These are phyloP conservation scores for Pachyrhizus erosus DNA, from an alignment of 306 rosid species.

Conservation along the genomic window DNA sequence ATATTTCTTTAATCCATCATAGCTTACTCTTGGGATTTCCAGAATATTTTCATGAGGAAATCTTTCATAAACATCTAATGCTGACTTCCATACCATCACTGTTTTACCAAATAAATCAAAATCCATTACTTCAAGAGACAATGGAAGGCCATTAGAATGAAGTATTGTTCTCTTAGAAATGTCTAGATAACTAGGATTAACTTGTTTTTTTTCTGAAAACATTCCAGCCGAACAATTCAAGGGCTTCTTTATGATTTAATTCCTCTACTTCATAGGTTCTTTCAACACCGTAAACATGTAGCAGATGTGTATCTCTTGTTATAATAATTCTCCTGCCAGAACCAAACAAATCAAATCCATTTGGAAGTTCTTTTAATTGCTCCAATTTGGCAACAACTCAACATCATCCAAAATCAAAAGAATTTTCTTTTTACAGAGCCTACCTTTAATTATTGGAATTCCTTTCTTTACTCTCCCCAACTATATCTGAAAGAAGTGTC, in stretches of 20 bases:
- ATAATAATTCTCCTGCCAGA: constrained; percentile 20
- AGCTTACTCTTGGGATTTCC: constrained; percentile 16
- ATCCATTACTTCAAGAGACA: background rate
- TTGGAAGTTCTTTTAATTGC: constrained; percentile 3
- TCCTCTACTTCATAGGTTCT: background rate
- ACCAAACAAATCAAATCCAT: constrained; percentile 29
- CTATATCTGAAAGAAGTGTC: no score
- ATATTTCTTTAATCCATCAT: background rate
- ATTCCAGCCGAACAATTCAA: constrained; percentile 1
- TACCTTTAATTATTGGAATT: no score
- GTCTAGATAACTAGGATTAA: background rate
- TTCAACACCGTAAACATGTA: constrained; percentile 17
- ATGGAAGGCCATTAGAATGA: background rate
- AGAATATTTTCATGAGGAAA: constrained; percentile 28
- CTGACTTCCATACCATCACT: background rate
- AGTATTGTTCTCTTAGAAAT: background rate
- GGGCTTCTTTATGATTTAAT: constrained; percentile 8
- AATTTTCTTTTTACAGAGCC: no score
- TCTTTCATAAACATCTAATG: constrained; percentile 13
- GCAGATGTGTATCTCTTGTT: constrained; percentile 2
- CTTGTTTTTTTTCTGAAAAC: background rate
- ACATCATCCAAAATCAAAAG: no score
- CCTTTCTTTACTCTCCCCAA: no score
- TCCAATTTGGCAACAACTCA: background rate
- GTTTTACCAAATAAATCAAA: background rate